Conservation (phyloP, 2,329 filamentous ascomycete genomes). For the Fonsecaea multimorphosa region DNA sequence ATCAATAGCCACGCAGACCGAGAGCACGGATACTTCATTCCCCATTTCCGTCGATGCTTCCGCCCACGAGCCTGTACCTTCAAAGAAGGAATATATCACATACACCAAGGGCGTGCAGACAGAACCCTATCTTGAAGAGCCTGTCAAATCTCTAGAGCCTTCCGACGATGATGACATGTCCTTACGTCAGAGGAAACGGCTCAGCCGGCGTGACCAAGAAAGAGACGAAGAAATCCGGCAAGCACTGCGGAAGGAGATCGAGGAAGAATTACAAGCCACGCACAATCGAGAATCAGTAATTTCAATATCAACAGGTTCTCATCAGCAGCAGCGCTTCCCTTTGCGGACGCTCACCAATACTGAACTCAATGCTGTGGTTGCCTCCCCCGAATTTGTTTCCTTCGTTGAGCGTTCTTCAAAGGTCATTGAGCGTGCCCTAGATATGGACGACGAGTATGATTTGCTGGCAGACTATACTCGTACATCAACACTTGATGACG, state of each 20-base stretch:
- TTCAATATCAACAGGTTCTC: conserved; percentile 51
- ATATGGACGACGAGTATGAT: conserved; percentile 88
- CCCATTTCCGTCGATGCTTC: conserved; percentile 83
- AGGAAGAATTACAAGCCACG: conserved; percentile 83
- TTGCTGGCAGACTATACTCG: conserved; percentile 93
- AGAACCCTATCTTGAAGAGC: conserved; percentile 54
- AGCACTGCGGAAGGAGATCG: conserved; percentile 84
- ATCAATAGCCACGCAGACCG: conserved; percentile 67
- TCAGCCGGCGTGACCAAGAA: conserved; percentile 79
- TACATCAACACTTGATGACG: conserved; percentile 68
- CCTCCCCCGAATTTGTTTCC: conserved; percentile 90
- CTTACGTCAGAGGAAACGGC: conserved; percentile 68
- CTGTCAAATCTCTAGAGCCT: conserved; percentile 60
- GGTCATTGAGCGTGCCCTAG: conserved; percentile 92
- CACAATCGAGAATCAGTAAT: conserved; percentile 46
- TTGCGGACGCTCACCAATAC: conserved; percentile 79
- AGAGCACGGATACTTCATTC: conserved; percentile 74
- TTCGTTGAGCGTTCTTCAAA: conserved; percentile 96
- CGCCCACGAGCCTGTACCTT: conserved; percentile 46
- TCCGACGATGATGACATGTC: conserved; percentile 70
- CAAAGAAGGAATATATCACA: conserved; percentile 77
- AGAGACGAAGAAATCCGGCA: conserved; percentile 87
- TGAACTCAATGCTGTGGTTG: conserved; percentile 87
- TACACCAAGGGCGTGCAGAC: conserved; percentile 98
- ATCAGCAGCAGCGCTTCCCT: conserved; percentile 68